These are phyloP conservation scores for Euclidium syriacum DNA, from an alignment of 345 rosid species.

Conservation along the genomic window DNA sequence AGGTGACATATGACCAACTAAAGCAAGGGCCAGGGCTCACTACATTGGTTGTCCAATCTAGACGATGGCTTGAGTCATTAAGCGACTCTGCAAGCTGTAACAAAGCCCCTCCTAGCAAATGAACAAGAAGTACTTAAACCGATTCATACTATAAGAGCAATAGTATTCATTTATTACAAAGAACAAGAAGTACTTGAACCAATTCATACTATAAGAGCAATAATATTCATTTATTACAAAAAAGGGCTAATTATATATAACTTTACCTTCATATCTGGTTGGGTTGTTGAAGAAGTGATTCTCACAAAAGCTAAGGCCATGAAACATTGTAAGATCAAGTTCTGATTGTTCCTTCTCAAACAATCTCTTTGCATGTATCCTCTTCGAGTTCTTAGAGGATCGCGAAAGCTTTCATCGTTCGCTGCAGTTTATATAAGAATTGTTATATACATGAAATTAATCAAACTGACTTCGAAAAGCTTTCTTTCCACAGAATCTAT, in stretches of 20 bases:
- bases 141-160: background rate
- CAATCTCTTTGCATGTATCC: constrained; percentile 20
- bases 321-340: constrained; percentile 35
- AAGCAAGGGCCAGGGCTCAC: constrained; percentile 92
- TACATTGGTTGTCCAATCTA: constrained; percentile 51
- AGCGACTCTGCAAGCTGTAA: constrained; percentile 46
- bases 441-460: background rate
- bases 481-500: too few relatives aligned
- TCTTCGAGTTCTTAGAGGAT: constrained; percentile 12
- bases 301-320: constrained; percentile 33
- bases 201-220: too few relatives aligned
- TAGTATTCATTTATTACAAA: too few relatives aligned
- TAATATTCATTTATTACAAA: too few relatives aligned
- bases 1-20: constrained; percentile 81
- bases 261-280: constrained; percentile 75
- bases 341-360: constrained; percentile 25
- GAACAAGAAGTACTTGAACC: too few relatives aligned
- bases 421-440: constrained; percentile 5
- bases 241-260: background rate
- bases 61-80: constrained; percentile 43
- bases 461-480: background rate
- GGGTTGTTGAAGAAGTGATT: constrained; percentile 39
- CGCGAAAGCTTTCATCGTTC: constrained; percentile 1
- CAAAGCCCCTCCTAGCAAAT: constrained; percentile 63
- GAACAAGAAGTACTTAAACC: background rate